These are phyloP conservation scores for Sphagnum contortum DNA, from an alignment of 225 moss, liverwort and hornwort species.

Conservation along the genomic window DNA sequence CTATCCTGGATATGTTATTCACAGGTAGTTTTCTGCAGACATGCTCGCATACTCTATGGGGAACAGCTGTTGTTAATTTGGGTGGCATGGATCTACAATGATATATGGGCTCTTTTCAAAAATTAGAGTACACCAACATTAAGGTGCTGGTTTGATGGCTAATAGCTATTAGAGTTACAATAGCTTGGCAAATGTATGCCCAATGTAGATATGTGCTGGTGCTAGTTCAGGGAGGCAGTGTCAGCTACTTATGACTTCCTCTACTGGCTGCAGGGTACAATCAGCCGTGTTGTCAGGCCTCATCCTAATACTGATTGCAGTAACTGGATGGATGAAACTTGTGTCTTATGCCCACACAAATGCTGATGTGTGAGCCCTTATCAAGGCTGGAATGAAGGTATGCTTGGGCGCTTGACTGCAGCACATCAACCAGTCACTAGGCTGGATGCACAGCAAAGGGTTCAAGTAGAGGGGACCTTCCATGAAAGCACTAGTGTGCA, in stretches of 20 bases:
- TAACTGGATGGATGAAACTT: slow-evolving; percentile 75
- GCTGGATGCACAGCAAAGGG: no score
- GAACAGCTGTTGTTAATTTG: no score
- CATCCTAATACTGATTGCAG: slow-evolving; percentile 48
- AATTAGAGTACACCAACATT: background rate
- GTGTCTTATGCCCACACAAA: slow-evolving; percentile 77
- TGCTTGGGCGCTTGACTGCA: background rate
- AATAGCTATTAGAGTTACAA: background rate
- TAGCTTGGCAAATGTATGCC: background rate
- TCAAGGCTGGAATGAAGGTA: slow-evolving; percentile 46
- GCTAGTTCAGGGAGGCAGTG: no score
- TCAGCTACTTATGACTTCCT: background rate
- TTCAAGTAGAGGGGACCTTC: no score
- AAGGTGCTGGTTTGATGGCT: background rate
- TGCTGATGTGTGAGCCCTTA: slow-evolving; percentile 44
- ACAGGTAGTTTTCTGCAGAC: slow-evolving; percentile 37
- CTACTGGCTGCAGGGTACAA: slow-evolving; percentile 44
- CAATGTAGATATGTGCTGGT: no score
- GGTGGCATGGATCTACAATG: no score
- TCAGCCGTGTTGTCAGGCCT: slow-evolving; percentile 60
- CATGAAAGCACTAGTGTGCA: no score
- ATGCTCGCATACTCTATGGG: background rate
- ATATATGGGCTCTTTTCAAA: no score
- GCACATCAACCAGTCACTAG: background rate
- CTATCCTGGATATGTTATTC: slow-evolving; percentile 82